Evolutionary conservation across 2,329 filamentous ascomycete genomes (phyloP), one percentile per base, ranked within the genome.

Genomic region (Monilinia laxa): DNA sequence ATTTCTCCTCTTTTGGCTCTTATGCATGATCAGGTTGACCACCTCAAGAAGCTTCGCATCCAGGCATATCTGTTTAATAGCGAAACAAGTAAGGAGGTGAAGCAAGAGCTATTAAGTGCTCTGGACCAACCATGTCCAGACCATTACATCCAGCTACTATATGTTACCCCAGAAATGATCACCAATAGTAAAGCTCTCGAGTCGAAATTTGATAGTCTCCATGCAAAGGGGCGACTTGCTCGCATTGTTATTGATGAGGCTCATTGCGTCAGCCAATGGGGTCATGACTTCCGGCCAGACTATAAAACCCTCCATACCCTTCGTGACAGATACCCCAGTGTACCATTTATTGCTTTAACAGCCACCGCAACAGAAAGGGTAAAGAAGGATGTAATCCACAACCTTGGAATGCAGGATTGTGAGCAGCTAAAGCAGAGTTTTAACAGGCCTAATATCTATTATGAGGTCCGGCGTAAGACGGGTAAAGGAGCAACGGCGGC

Each of bases 261-360:
- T n/a, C 95, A 99, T 77, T 99, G 95, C 77, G 94, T 99, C 35
- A 98, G 95, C 77, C 93, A 99, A 81, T 99, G 95, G 95, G 95
- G 95, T 0, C 95, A 99, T 73, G 95, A 99, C 77, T 99, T 99
- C 76, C 87, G 96, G 56, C 94, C 93, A 0, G 94, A 98, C 76
- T 99, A 99, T 81, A 97, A 97, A 78, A 85, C 86, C 40, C 82
- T 99, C 4, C 92, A 93, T 38, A 84, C 87, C 67, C 81, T 97
- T 54, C 86, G 94, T 59, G 77, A 81, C 52, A 86, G 85, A 63
- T 94, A 94, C 72, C 87, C 89, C 0, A 85, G 86, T 2, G 91
- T 98, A 3, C 95, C 95, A 0, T 84, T 98, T 52, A 97, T 99
- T 86, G 95, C 95, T 4, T 81, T 99, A 72, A 99, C 95, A 35